Conservation (phyloP, 1,284 basidiomycete species). For the Sutorius eximius region DNA sequence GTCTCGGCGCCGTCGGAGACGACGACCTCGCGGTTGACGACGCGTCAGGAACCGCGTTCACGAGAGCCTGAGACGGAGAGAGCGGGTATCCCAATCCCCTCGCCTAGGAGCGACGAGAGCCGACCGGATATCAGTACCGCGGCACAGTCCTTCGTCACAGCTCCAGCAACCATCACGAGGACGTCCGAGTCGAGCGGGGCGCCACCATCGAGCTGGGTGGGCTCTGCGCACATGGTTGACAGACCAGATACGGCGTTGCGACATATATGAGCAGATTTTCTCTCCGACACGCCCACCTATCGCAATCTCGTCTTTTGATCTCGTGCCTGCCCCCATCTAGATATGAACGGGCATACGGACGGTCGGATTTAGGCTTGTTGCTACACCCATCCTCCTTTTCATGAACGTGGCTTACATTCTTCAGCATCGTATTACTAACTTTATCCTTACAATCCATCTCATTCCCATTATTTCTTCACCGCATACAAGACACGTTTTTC, state of each 20-base stretch:
- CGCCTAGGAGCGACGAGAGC: slow-evolving; percentile 34
- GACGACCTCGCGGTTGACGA: slow-evolving; percentile 25
- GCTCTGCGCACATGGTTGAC: slow-evolving; percentile 42
- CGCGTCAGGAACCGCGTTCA: slow-evolving; percentile 14
- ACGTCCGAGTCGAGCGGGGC: slow-evolving; percentile 40
- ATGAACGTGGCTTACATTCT: slow-evolving; percentile 7
- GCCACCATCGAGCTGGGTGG: slow-evolving; percentile 40
- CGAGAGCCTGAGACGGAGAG: slow-evolving; percentile 15
- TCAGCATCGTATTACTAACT: slow-evolving; percentile 23
- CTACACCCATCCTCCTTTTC: not conserved
- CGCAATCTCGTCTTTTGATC: not conserved
- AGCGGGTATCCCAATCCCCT: slow-evolving; percentile 19
- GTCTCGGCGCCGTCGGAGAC: slow-evolving; percentile 28
- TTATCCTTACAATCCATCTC: slow-evolving; percentile 18
- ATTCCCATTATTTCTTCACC: slow-evolving; percentile 2
- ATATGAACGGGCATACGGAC: slow-evolving; percentile 11
- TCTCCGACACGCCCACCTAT: not conserved
- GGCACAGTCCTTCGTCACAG: slow-evolving; percentile 63
- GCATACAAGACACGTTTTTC: slow-evolving; percentile 1
- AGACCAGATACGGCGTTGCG: slow-evolving; percentile 28
- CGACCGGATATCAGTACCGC: slow-evolving; percentile 67
- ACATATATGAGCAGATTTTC: slow-evolving; percentile 18
- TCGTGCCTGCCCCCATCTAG: slow-evolving; percentile 3
- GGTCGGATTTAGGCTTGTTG: slow-evolving; percentile 13
- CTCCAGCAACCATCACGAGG: slow-evolving; percentile 55